Evolutionary conservation across 176 grass and related monocot genomes (phyloP), one percentile per base, ranked within the genome.

Genomic region (Bonia amplexicaulis): DNA sequence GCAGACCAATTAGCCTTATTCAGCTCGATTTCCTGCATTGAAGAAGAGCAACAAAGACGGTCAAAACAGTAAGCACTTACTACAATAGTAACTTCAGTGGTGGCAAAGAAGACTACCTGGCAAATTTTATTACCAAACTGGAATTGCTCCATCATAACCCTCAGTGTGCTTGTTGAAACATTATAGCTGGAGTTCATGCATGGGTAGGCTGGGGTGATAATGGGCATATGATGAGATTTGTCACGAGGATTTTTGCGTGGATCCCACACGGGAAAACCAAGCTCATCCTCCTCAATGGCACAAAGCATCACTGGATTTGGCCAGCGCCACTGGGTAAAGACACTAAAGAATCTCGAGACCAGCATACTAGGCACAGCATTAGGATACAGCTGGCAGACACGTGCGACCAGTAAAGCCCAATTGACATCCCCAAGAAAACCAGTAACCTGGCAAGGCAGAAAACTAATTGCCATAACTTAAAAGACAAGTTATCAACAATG

Each of bases 111-210:
- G 3, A 78, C 22, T 89, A 96, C 97, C 90, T 94, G 81, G 40
- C 97, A 99, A 68, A 96, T 82, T 87, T 92, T 92, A 71, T 96
- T 96, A 33, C 90, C 97, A 86, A 87, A 88, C 78, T 94, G 58
- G 59, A 99, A 96, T 70, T 99, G 97, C 37, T 99, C 93, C 40
- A 92, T 73, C 91, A 99, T 99, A 81, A 99, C 93, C 66, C 97
- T 91, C 31, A 94, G 86, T 3, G 97, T 99, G 85, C 97, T 99
- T 19, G 90, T 90, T 5, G 91, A 96, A 59, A 99, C 97, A 92
- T 96, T 99, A 82, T 99, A 96, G 87, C 97, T 99, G 6, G 93
- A 96, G 78, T 99, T 99, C 97, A 99, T 99, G 78, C 97, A 96
- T 3, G 97, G 97, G 85, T 99, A 99, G 25, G 93, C 97, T 44